Evolutionary conservation across 2,329 filamentous ascomycete species (phyloP).

Genomic region (Diaporthe sp.): DNA sequence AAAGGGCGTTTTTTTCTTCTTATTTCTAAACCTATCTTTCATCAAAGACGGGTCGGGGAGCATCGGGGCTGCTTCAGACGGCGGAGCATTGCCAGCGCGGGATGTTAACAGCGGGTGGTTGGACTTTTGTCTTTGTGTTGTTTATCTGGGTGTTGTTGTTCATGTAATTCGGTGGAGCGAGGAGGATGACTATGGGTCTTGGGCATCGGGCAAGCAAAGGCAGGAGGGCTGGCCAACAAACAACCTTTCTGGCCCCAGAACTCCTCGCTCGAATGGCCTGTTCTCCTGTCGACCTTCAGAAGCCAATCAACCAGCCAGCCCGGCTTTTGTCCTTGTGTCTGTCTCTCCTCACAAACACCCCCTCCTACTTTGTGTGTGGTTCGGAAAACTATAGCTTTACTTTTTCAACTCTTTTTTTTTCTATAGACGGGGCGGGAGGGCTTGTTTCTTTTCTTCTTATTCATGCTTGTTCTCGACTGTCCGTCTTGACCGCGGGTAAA

Average conservation of each 20-base stretch:
- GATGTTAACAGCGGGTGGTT: not conserved
- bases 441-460: not conserved
- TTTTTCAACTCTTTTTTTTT: not conserved
- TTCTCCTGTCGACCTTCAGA: not conserved
- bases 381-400: constrained; percentile 9
- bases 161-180: not conserved
- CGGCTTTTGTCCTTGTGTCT: not conserved
- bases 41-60: constrained; percentile 26
- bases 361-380: not conserved
- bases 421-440: constrained; percentile 26
- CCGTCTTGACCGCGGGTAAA: constrained; percentile 3
- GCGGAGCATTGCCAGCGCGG: not conserved
- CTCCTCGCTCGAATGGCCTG: not conserved
- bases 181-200: not conserved
- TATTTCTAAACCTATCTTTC: not conserved
- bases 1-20: constrained; percentile 14
- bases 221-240: not conserved
- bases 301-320: not conserved
- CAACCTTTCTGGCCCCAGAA: no score
- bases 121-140: constrained; percentile 3
- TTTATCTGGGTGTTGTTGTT: not conserved
- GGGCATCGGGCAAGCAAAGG: not conserved
- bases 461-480: not conserved
- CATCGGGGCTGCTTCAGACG: constrained; percentile 6
- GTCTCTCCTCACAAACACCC: not conserved